Conservation (phyloP, 1,284 basidiomycete species). For the Ceratobasidium sp. region DNA sequence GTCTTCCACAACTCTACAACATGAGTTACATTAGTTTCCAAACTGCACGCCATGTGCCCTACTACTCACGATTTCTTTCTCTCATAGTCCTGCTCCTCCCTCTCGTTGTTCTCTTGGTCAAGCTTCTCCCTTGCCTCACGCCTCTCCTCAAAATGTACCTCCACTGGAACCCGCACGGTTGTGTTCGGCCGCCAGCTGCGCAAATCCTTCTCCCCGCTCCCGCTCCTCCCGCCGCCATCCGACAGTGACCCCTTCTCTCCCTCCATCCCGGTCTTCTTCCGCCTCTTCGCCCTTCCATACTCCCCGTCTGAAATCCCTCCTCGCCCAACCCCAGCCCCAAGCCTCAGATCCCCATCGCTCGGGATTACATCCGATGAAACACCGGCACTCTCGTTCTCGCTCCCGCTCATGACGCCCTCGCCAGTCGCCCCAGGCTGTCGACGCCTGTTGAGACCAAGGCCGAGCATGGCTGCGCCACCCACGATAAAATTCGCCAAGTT, state of each 20-base stretch:
- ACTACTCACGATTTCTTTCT: conserved; percentile 31
- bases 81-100: conserved; percentile 11
- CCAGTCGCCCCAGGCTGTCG: not conserved
- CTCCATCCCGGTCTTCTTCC: conserved; percentile 22
- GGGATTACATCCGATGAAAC: conserved; percentile 14
- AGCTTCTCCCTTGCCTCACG: not conserved
- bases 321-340: not conserved
- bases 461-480: conserved; percentile 28
- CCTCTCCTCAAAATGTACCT: conserved; percentile 3
- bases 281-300: conserved; percentile 16
- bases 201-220: conserved; percentile 3
- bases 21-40: not conserved
- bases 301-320: conserved; percentile 35
- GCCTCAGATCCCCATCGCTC: conserved; percentile 18
- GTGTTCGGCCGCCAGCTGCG: not conserved
- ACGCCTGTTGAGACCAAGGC: conserved; percentile 10
- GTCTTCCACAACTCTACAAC: conserved; percentile 14
- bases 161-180: conserved; percentile 18
- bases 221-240: conserved; percentile 7
- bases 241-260: conserved; percentile 5
- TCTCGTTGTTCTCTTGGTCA: not conserved
- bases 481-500: conserved; percentile 40
- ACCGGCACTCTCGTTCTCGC: conserved; percentile 35
- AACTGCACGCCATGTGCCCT: not conserved
- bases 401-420: conserved; percentile 25